Evolutionary conservation across 257 asterid species (phyloP).

Genomic region (Ilex aquifolium): DNA sequence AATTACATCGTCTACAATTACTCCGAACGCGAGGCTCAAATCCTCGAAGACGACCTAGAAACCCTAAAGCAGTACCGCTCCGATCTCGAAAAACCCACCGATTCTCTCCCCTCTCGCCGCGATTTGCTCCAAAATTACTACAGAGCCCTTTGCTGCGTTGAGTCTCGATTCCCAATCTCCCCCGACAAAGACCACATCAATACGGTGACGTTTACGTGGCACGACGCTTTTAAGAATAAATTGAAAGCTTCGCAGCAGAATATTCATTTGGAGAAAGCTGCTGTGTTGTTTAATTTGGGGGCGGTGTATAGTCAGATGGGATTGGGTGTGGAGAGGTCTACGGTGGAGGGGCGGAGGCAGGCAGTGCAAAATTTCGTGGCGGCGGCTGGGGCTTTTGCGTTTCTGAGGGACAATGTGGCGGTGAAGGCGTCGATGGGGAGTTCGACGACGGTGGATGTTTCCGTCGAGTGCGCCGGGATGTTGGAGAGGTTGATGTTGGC

Average conservation of each 20-base stretch:
- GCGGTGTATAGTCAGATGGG: slow-evolving; percentile 97
- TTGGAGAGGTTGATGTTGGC: slow-evolving; percentile 96
- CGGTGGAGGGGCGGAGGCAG: slow-evolving; percentile 90
- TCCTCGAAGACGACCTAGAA: slow-evolving; percentile 78
- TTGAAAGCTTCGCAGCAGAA: slow-evolving; percentile 85
- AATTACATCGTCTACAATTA: slow-evolving; percentile 73
- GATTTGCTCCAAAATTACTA: slow-evolving; percentile 81
- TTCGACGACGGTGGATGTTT: slow-evolving; percentile 75
- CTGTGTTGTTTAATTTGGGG: slow-evolving; percentile 88
- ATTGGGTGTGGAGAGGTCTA: slow-evolving; percentile 71
- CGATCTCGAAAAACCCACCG: slow-evolving; percentile 56
- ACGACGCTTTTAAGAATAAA: slow-evolving; percentile 79
- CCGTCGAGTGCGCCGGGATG: slow-evolving; percentile 93
- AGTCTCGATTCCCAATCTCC: slow-evolving; percentile 89
- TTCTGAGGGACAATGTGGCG: slow-evolving; percentile 78
- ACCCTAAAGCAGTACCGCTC: slow-evolving; percentile 68
- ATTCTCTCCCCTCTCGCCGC: slow-evolving; percentile 74
- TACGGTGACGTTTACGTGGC: slow-evolving; percentile 79
- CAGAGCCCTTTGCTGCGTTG: slow-evolving; percentile 91
- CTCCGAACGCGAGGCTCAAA: slow-evolving; percentile 91
- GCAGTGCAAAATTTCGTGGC: slow-evolving; percentile 92
- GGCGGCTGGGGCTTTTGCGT: slow-evolving; percentile 91
- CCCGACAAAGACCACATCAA: slow-evolving; percentile 80
- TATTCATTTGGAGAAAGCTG: slow-evolving; percentile 93
- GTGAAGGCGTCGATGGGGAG: slow-evolving; percentile 83